Evolutionary conservation across 345 rosid genomes (phyloP), one percentile per base, ranked within the genome.

Genomic region (Microthlaspi erraticum): DNA sequence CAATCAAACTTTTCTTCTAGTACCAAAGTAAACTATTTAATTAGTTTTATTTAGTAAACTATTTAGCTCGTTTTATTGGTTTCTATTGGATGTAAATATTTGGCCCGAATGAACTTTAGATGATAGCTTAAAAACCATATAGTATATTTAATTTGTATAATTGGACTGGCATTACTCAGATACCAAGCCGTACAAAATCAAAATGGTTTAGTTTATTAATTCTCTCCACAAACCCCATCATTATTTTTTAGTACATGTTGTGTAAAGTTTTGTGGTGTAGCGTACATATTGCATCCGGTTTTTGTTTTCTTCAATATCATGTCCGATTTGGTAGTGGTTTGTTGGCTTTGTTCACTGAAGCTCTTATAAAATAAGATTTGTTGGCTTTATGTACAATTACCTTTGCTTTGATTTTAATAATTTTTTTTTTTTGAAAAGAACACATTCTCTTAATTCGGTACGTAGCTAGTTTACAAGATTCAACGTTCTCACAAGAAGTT

Each of bases 201-300:
- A 60, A 10, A 26, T n/a, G 38, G n/a, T 9, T n/a, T 26, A 38
- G n/a, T 9, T n/a, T 26, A 38, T 16, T 38, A 45, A 8, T 64
- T 19, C 10, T 64, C 57, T 34, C 7, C 42, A 51, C 34, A 14
- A 2, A 23, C 32, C 23, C 38, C 33, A 14, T 26, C 1, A 37
- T 64, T 64, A 14, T 9, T 16, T 64, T 48, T 48, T 8, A 48
- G 16, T 55, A 56, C 7, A 5, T 56, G 33, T 6, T 66, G 41
- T 33, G 43, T 68, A 19, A 5, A 66, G 64, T n/a, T 48, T 57
- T 39, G 60, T 66, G 50, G 34, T 51, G 34, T 51, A 29, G 38
- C 10, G 38, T 52, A 7, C 11, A 37, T 38, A 23, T 65, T 50
- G 59, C 9, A 36, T 23, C 6, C 5, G 70, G 14, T 19, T 50